Conservation (phyloP, 805 yeast species). For the Blastobotrys robertii region DNA sequence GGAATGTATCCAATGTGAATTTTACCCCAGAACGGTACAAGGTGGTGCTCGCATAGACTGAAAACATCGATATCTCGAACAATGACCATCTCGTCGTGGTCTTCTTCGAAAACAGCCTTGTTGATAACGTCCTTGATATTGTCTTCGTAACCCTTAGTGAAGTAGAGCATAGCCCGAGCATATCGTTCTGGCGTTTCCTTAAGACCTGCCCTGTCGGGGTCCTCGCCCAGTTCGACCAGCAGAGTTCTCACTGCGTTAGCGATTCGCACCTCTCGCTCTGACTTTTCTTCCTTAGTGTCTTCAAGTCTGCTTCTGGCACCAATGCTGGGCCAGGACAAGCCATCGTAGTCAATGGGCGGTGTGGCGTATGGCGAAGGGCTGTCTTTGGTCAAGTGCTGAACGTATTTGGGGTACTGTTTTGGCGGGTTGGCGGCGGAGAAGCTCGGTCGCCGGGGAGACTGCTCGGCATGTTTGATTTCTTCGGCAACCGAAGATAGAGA, state of each 20-base stretch:
- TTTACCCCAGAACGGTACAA: conserved; percentile 95
- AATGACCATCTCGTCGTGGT: conserved; percentile 98
- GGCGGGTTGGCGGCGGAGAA: conserved; percentile 12
- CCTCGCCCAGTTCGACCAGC: conserved; percentile 83
- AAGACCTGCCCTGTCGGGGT: conserved; percentile 77
- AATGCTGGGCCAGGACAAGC: conserved; percentile 85
- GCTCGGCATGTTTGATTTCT: neutral
- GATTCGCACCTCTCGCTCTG: conserved; percentile 61
- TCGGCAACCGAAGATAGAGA: too few relatives aligned
- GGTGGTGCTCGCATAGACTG: conserved; percentile 93
- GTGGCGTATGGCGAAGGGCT: conserved; percentile 60
- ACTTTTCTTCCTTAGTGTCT: conserved; percentile 54
- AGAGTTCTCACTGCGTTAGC: conserved; percentile 71
- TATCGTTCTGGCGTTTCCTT: conserved; percentile 92
- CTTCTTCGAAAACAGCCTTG: conserved; percentile 93
- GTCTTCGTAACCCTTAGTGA: conserved; percentile 95
- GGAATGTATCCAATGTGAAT: conserved; percentile 98
- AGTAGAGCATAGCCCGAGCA: conserved; percentile 91
- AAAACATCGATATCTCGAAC: conserved; percentile 89
- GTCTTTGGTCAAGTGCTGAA: conserved; percentile 13
- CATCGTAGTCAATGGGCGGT: conserved; percentile 84
- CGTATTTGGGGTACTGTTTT: conserved; percentile 16
- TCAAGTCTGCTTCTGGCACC: conserved; percentile 77
- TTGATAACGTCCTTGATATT: conserved; percentile 87
- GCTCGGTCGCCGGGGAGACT: conserved; percentile 10